Conservation (phyloP, 1,284 basidiomycete genomes). For the Malassezia restricta region DNA sequence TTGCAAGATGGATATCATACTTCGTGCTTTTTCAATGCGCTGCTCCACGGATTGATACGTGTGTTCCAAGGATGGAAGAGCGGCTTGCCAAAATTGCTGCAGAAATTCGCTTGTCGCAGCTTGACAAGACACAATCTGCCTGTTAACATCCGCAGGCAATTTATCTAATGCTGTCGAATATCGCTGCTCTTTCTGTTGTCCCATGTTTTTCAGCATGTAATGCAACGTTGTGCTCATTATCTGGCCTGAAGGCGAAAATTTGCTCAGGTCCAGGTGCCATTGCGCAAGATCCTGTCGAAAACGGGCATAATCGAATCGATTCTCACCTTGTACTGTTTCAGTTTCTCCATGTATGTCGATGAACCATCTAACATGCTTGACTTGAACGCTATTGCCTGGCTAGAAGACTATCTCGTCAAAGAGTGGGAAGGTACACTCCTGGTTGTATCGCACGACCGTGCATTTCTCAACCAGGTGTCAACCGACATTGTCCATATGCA, state of each 20-base stretch:
- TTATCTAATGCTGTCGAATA: background rate
- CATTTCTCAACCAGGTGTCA: slow-evolving; percentile 92
- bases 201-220: slow-evolving; percentile 17
- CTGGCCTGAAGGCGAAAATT: background rate
- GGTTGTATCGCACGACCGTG: slow-evolving; percentile 95
- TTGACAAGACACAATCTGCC: slow-evolving; percentile 74
- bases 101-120: slow-evolving; percentile 89
- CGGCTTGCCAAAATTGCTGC: slow-evolving; percentile 82
- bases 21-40: slow-evolving; percentile 1
- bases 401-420: slow-evolving; percentile 56
- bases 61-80: slow-evolving; percentile 54
- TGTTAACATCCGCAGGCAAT: slow-evolving; percentile 64
- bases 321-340: background rate
- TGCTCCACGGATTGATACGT: background rate
- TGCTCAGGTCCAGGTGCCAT: slow-evolving; percentile 5
- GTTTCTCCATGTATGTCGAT: slow-evolving; percentile 16
- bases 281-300: background rate
- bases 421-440: slow-evolving; percentile 85
- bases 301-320: background rate
- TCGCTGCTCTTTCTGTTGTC: slow-evolving; percentile 2
- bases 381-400: slow-evolving; percentile 50
- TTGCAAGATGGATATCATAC: background rate
- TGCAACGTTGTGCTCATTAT: slow-evolving; percentile 4
- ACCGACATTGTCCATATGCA: slow-evolving; percentile 98
- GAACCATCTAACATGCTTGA: slow-evolving; percentile 82